Evolutionary conservation across 2,329 filamentous ascomycete genomes (phyloP), one percentile per base, ranked within the genome.

Genomic region (Cladosporium phlei): DNA sequence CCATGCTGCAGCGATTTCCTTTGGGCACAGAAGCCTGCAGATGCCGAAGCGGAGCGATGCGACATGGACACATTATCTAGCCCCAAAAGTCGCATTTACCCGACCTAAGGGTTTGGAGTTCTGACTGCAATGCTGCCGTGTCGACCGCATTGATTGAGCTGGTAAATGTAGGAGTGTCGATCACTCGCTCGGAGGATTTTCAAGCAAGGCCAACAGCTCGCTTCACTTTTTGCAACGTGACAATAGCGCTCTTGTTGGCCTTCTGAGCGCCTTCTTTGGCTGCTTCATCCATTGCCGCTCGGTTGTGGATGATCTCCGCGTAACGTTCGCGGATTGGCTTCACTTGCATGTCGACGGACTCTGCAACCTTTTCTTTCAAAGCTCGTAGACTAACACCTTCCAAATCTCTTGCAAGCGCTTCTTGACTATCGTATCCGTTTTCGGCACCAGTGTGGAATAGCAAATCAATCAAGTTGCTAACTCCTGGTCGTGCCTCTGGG

Each of bases 381-480:
- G 71, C 70, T 7, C 71, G 71, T 57, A 88, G 71, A 30, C 64
- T 75, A 19, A 73, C 47, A 7, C 61, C 58, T 21, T 67, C 57
- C 46, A 73, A 64, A 19, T 76, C 70, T 6, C 55, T 53, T 1
- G 73, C 77, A 29, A 82, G 56, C 5, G 72, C 71, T 21, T 72
- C 62, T 38, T 66, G 69, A 4, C 64, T 59, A 2, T 58, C 56
- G 14, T 50, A 46, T 9, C 72, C 60, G 2, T 57, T 51, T 20
- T 66, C 64, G 4, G 62, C 61, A 60, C 10, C 61, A 47, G 2
- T 80, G 52, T 87, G 79, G 19, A 81, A 82, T n/a, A 91, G 69
- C 12, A 98, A 78, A 48, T 88, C 81, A 1, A 98, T 68, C 10
- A 98, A 72, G 63, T 97, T 98, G 9, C 90, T 83, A 3, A 98